Evolutionary conservation across 768 basidiomycete species (phyloP).

Genomic region (Russula brevipes): DNA sequence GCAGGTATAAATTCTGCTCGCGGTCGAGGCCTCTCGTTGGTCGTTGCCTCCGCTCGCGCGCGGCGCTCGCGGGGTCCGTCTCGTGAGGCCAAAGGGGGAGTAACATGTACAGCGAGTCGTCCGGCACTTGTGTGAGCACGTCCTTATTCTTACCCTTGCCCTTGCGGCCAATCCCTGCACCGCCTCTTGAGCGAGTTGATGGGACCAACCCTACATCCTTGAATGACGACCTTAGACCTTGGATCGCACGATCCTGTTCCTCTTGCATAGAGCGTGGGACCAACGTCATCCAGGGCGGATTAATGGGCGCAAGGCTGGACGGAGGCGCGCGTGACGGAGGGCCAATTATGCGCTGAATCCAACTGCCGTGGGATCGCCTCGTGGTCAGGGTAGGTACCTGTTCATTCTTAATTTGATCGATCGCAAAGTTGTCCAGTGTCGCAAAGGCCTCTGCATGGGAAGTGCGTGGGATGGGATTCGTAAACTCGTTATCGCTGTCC

Average conservation of each 20-base stretch:
- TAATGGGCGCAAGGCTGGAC: conserved; percentile 31
- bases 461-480: conserved; percentile 28
- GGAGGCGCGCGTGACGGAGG: conserved; percentile 22
- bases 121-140: conserved; percentile 57
- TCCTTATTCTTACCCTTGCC: conserved; percentile 27
- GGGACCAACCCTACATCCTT: conserved; percentile 75
- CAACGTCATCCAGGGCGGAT: conserved; percentile 61
- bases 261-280: conserved; percentile 62
- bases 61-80: conserved; percentile 43
- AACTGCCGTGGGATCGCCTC: conserved; percentile 9
- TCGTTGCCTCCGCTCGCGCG: conserved; percentile 22
- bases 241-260: conserved; percentile 60
- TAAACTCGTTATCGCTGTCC: conserved; percentile 26
- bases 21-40: conserved; percentile 36
- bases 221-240: conserved; percentile 69
- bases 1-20: conserved; percentile 59
- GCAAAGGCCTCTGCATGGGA: conserved; percentile 37
- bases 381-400: conserved; percentile 3
- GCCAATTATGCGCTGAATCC: conserved; percentile 19
- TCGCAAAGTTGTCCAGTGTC: conserved; percentile 29
- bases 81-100: conserved; percentile 81
- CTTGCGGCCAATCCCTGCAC: conserved; percentile 26
- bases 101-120: conserved; percentile 75
- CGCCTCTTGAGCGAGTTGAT: conserved; percentile 32
- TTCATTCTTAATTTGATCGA: conserved; percentile 28